Base-by-base conservation (phyloP, 1,284 basidiomycete species). In the Cryptococcus hybrid region DNA sequence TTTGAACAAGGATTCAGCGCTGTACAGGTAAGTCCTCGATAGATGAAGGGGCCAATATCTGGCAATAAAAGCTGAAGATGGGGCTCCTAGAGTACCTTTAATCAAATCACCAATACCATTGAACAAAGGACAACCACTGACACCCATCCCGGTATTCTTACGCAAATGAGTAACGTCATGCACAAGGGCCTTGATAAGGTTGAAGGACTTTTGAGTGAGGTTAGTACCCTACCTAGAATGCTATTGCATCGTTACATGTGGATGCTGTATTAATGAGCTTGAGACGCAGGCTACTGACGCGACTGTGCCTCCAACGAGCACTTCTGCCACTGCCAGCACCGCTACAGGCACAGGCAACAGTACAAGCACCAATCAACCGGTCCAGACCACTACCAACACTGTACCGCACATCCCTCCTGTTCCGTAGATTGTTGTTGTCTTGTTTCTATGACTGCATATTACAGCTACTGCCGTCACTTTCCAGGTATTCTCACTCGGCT, bases 61-160 rank as follows among this genome's bases (percentile, higher is more conserved):
- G 45, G n/a, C 50, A 39, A 15, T 55, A 34, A 38, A 42, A 8
- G 3, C 11, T 34, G 49, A 43, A 51, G 51, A 52, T 24, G 24
- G n/a, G 7, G 30, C 24, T 46, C 30, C 5, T 48, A 78, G 76
- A 68, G 64, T 37, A 66, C 69, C 6, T 68, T 72, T 62, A 68
- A 55, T 46, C 57, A 65, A 44, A 59, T 78, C 55, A 73, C 70
- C 34, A 53, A 67, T 55, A 68, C 67, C 30, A 74, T 78, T 51
- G 74, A 76, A 59, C 62, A 67, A 54, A 69, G 68, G 62, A 76
- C 76, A 12, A 67, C 73, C 12, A 68, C 74, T 6, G 57, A 64
- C 30, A 64, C 66, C n/a, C 72, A 76, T 63, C 75, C 75, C 4
- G 76, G 76, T 34, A 58, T 75, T 49, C 66, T 74, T 56, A 73